phyloP scores from a whole-genome alignment of 768 basidiomycete genomes.

The Amanita brunnescens region DNA sequence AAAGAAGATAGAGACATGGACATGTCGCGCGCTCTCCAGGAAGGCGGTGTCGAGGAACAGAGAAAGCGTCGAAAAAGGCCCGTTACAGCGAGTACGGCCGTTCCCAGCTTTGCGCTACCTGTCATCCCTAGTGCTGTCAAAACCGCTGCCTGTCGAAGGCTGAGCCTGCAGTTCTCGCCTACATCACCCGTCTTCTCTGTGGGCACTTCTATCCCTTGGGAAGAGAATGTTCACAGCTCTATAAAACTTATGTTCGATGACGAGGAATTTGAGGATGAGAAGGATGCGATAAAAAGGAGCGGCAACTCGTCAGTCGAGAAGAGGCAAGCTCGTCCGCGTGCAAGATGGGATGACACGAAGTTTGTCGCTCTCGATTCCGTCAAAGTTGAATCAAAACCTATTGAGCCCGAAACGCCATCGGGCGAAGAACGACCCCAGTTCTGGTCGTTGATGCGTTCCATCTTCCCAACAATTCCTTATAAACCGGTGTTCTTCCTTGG shows the following conservation, averaged over 20 bases:
- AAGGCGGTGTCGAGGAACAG: constrained; percentile 8
- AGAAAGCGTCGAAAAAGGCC: constrained; percentile 23
- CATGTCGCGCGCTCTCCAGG: constrained; percentile 13
- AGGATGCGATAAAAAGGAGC: constrained; percentile 30
- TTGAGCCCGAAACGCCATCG: neutral
- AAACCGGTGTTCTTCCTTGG: constrained; percentile 68
- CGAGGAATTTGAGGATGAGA: constrained; percentile 34
- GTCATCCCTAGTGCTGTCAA: constrained; percentile 18
- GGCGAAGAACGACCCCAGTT: constrained; percentile 18
- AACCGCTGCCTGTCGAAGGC: constrained; percentile 27
- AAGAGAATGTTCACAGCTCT: neutral
- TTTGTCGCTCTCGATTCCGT: constrained; percentile 15
- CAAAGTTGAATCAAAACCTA: constrained; percentile 14
- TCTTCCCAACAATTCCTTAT: constrained; percentile 66
- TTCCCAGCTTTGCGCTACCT: constrained; percentile 22
- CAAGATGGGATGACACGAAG: constrained; percentile 18
- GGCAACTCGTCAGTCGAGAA: constrained; percentile 27
- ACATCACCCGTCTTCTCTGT: constrained; percentile 33
- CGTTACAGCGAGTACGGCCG: constrained; percentile 31
- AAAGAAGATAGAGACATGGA: constrained; percentile 13
- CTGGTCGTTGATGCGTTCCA: constrained; percentile 38
- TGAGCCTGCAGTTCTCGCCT: constrained; percentile 64
- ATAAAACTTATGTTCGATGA: constrained; percentile 14
- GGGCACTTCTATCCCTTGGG: constrained; percentile 3
- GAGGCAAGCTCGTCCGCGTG: constrained; percentile 12